Base-by-base conservation (phyloP, 2,329 filamentous ascomycete genomes). In the Curvularia eragrostidis region DNA sequence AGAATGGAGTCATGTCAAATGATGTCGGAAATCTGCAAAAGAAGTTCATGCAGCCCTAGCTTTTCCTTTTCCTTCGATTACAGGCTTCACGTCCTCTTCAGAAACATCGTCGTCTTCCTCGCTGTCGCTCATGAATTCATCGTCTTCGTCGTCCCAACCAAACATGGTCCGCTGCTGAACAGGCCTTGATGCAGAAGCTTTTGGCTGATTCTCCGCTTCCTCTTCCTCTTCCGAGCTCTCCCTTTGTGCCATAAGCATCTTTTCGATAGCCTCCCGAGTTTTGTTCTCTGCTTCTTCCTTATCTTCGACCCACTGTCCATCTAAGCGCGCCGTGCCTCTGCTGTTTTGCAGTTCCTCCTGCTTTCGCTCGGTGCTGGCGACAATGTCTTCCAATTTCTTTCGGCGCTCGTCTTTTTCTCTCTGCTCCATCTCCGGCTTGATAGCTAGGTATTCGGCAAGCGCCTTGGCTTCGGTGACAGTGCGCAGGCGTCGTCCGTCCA, bases 341-440 rank as follows among this genome's bases (percentile, higher is more conserved):
- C 91, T 92, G 59, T 88, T 87, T 76, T 86, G 89, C 50, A 97
- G 86, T 71, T 97, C 93, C 34, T 92, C 89, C 69, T 96, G 90
- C 66, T 88, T 89, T 61, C 87, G 85, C 75, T 98, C 94, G 0
- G 95, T 89, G 58, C 89, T 84, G 48, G 94, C 90, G 12, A 98
- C 89, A 54, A 98, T 90, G 71, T 93, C 86, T 75, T 97, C 89
- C 92, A 93, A 97, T 47, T 93, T 83, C 76, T 90, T 87, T 44
- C 90, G 85, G 47, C 93, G 86, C 77, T 90, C 89, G 74, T 97
- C 93, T 71, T 93, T 94, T 75, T 98, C 93, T 73, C 91, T 91
- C 77, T 89, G 88, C 63, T 97, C 95, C 94, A 99, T 97, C 60
- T 97, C 94, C 0, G 96, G 95, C 75, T 98, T 97, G 66, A 96